phyloP scores from a whole-genome alignment of 805 yeast genomes.

The Yamadazyma akitaensis region DNA sequence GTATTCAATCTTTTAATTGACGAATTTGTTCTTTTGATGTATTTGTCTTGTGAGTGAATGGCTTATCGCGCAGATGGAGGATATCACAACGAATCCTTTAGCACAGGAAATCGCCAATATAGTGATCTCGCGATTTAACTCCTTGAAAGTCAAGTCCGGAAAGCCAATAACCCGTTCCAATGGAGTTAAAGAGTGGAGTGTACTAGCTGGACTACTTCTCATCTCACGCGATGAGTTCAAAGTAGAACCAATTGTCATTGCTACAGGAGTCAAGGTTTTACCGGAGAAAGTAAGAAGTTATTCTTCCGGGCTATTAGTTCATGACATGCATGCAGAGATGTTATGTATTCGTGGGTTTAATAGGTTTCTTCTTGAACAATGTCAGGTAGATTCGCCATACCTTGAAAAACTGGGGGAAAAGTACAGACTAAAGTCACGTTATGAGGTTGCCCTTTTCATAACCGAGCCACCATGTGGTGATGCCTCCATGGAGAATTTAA shows the following conservation, averaged over 20 bases:
- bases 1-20: not conserved
- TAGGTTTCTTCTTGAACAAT: conserved; percentile 50
- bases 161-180: conserved; percentile 63
- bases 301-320: conserved; percentile 62
- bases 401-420: conserved; percentile 15
- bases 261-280: conserved; percentile 81
- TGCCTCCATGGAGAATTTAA: conserved; percentile 55
- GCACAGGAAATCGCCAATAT: conserved; percentile 22
- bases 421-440: conserved; percentile 31
- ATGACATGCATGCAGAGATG: conserved; percentile 91
- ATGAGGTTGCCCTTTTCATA: conserved; percentile 56
- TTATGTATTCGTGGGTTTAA: conserved; percentile 72
- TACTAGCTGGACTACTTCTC: conserved; percentile 69
- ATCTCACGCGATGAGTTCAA: conserved; percentile 18
- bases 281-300: conserved; percentile 51
- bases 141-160: conserved; percentile 37
- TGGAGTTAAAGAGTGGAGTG: conserved; percentile 78
- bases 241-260: conserved; percentile 42
- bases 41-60: not conserved
- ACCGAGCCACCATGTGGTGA: conserved; percentile 93
- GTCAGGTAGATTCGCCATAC: conserved; percentile 16
- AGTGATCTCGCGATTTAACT: conserved; percentile 28
- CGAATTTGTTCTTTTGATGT: not conserved
- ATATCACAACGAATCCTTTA: conserved; percentile 1
- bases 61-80: not conserved